Conservation (phyloP, 345 rosid species). For the Eucalyptus fibrosa region DNA sequence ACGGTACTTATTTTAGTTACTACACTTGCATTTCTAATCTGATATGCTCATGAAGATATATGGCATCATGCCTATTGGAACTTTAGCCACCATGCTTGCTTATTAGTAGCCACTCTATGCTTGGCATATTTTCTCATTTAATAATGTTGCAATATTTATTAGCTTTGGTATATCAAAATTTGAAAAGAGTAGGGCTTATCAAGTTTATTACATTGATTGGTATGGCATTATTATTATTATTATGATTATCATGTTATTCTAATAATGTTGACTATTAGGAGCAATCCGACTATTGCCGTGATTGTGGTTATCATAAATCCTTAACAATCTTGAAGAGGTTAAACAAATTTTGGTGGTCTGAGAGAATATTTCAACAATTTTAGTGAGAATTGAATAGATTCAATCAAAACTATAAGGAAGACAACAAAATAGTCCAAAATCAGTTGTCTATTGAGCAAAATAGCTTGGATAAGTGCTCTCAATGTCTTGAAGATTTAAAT, state of each 20-base stretch:
- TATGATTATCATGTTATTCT: too few relatives aligned
- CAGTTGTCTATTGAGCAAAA: too few relatives aligned
- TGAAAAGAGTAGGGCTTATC: not conserved
- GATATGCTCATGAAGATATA: not conserved
- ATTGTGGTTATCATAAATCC: not conserved
- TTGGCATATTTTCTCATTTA: not conserved
- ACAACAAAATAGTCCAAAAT: fast-evolving
- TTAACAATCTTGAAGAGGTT: too few relatives aligned
- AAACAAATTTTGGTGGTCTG: too few relatives aligned
- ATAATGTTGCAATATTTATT: not conserved
- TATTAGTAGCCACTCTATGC: fast-evolving
- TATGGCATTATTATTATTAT: not conserved
- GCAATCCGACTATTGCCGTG: fast-evolving
- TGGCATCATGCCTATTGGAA: not conserved
- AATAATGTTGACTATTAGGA: fast-evolving
- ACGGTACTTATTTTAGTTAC: not conserved
- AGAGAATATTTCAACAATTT: too few relatives aligned
- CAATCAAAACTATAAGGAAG: not conserved
- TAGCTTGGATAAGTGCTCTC: too few relatives aligned
- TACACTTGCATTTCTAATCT: not conserved
- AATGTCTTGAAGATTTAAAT: too few relatives aligned
- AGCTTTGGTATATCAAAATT: fast-evolving
- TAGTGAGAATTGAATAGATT: too few relatives aligned
- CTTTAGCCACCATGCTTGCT: fast-evolving
- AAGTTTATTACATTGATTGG: fast-evolving